Evolutionary conservation across 2,329 filamentous ascomycete species (phyloP), one percentile per base, ranked within the genome.

Genomic region (Thielaviopsis musarum): DNA sequence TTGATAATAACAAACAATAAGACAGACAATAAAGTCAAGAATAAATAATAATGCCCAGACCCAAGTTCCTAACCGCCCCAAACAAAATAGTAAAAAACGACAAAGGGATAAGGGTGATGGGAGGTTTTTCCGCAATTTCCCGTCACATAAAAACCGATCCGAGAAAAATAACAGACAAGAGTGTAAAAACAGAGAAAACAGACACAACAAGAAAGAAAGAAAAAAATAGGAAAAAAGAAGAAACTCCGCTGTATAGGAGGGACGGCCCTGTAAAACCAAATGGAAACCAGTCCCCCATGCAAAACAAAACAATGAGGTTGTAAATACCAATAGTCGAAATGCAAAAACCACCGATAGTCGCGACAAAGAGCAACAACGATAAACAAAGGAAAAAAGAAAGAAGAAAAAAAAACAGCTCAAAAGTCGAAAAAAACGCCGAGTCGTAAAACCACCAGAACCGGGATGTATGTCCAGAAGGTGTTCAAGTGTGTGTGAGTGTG

Each of bases 211-310:
- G 26, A 30, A 53, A 52, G 52, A 12, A 45, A 38, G 55, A 52
- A 30, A 48, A 56, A 56, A 12, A 28, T 22, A 59, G 17, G 45
- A 17, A 26, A 34, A 51, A 28, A 19, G 30, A 30, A 24, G 54
- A 60, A 60, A 56, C 49, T 57, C 54, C 45, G 45, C 54, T 56
- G 54, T 56, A 60, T 56, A 60, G 54, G 59, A 53, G 54, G 59
- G 59, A 53, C 54, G 51, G 38, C 45, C 54, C 59, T 52, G 48
- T 30, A 57, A 60, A 59, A 45, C 49, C 34, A 57, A 13, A 60
- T 34, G 30, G 30, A 48, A 49, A 41, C 52, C 19, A 54, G 57
- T 59, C 57, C 57, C 57, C 54, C 57, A 59, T 57, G 56, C 56
- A 57, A 57, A 28, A 57, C 49, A 57, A 22, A 38, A 34, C 41